Evolutionary conservation across 2,329 filamentous ascomycete genomes (phyloP).

Genomic region (Microdochium paspali): DNA sequence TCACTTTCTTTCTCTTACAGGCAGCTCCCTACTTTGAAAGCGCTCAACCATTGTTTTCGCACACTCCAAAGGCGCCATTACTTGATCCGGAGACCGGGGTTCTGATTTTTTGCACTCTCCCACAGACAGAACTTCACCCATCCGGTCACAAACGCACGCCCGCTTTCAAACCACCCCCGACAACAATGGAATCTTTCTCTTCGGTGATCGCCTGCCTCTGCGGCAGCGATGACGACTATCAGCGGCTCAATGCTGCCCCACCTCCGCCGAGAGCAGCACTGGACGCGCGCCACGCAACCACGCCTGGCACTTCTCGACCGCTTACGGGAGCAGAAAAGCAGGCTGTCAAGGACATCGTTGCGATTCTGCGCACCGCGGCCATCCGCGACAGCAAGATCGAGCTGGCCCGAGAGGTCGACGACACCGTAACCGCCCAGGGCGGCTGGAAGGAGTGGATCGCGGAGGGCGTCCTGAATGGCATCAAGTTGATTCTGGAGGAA

Average conservation of each 20-base stretch:
- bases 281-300: not conserved
- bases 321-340: not conserved
- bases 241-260: not conserved
- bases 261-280: not conserved
- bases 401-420: conserved; percentile 13
- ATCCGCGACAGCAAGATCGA: conserved; percentile 5
- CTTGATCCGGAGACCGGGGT: no score
- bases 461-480: conserved; percentile 14
- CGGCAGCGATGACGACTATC: not conserved
- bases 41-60: no score
- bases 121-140: no score
- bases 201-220: not conserved
- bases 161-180: no score
- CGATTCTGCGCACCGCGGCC: conserved; percentile 10
- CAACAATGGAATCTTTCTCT: not conserved
- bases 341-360: not conserved
- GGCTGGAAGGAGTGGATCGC: conserved; percentile 21
- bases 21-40: no score
- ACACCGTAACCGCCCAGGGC: conserved; percentile 10
- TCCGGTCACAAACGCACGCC: no score
- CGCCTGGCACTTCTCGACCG: not conserved
- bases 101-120: no score
- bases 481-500: conserved; percentile 14
- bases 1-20: no score
- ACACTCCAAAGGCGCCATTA: no score